Evolutionary conservation across 192 early-diverging fungal species (phyloP).

Genomic region (Coemansia sp.): DNA sequence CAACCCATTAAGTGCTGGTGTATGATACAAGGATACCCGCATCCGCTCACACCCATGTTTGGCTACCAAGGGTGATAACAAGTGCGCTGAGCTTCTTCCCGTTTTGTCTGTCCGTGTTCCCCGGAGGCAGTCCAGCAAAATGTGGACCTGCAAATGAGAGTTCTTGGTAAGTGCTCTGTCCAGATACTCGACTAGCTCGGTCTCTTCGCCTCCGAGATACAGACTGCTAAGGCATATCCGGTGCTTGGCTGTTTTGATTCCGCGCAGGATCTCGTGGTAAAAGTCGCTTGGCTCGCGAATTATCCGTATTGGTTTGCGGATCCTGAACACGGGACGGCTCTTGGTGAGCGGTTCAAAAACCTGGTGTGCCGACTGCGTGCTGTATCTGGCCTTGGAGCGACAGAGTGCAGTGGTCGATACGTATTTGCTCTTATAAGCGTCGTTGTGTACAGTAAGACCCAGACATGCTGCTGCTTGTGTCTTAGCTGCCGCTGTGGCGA

Average conservation of each 20-base stretch:
- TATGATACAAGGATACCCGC: constrained; percentile 79
- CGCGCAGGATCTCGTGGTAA: constrained; percentile 51
- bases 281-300: constrained; percentile 60
- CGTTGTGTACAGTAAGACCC: too few relatives aligned
- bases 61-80: constrained; percentile 54
- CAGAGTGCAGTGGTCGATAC: not conserved
- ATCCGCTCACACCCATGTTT: constrained; percentile 53
- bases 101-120: constrained; percentile 64
- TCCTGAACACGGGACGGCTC: constrained; percentile 40
- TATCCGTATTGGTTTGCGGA: constrained; percentile 45
- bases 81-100: constrained; percentile 63
- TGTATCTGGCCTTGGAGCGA: not conserved
- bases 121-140: constrained; percentile 89
- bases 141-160: constrained; percentile 59
- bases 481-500: too few relatives aligned
- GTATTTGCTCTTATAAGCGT: not conserved
- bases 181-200: constrained; percentile 68
- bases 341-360: constrained; percentile 36
- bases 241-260: constrained; percentile 67
- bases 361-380: constrained; percentile 20
- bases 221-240: constrained; percentile 85
- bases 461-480: too few relatives aligned
- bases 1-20: constrained; percentile 73
- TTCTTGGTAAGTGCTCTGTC: constrained; percentile 58
- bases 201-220: constrained; percentile 83